Base-by-base conservation (phyloP, 2,329 filamentous ascomycete genomes). In the Cladosporium sp. region DNA sequence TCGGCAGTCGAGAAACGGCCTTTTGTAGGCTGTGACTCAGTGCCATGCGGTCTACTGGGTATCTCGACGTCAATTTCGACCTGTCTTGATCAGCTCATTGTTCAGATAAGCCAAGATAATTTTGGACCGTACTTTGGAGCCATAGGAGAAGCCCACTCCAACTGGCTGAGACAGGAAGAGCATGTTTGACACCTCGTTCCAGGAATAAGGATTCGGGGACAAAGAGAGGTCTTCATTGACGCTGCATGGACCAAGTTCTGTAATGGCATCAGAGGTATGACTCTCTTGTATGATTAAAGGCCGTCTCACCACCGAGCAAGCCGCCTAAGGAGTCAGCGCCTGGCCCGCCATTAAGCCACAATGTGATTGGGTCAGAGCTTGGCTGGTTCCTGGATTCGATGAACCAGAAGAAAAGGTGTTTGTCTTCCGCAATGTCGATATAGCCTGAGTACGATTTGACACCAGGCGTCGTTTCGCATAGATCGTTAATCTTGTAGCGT, bases 91-190 rank as follows among this genome's bases (percentile, higher is more conserved):
- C 5, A 56, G 51, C 6, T n/a, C 0, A 14, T 14, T 3, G 25
- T 23, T 32, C 5, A 75, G 25, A 85, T 77, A 23, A 87, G 72
- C 7, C 87, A 88, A 18, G 84, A 84, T 70, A 91, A 88, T 8
- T 83, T 86, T 10, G 83, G 79, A 34, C 5, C 18, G 5, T 11
- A 56, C 51, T n/a, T 57, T 57, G 28, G 81, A 82, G 72, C 92
- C 91, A 72, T 88, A 88, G 13, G 83, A 86, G 70, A 88, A 84
- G 0, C 86, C 86, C 5, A 86, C 83, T 49, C 85, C 82, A 14
- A 81, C 83, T 10, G 86, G 89, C 74, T 91, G 85, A 70, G 91
- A 88, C 69, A 91, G 85, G 76, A 89, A 91, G 16, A 91, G 83
- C 83, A 90, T 85, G 68, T 90, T 90, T 67, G 83, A 84, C 28